Percentiles rank a stretch among this genome's conserved stretches.
Evolutionary conservation across 176 grass and related monocot species (phyloP).

Genomic region (barley (Hordeum vulgare)): MorexV3_pseudomolecules_assembly NC_058523.1:315176251-315176750

Average conservation of each 20-base stretch:
- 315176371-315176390: conserved; percentile 4
- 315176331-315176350: conserved; percentile 25
- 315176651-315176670: not conserved
- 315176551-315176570: not conserved
- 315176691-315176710: not conserved
- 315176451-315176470: conserved; percentile 74
- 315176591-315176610: not conserved
- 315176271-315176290: conserved; percentile 70
- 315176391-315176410: not conserved
- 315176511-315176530: conserved; percentile 83
- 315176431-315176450: conserved; percentile 91
- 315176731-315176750: not conserved
- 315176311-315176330: conserved; percentile 16
- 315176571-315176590: not conserved
- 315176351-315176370: conserved; percentile 26
- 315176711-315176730: not conserved
- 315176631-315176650: not conserved
- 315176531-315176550: conserved; percentile 64
- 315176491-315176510: conserved; percentile 75
- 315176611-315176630: not conserved
- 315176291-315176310: conserved; percentile 67
- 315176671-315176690: not conserved
- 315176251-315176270: conserved; percentile 80
- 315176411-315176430: conserved; percentile 60
- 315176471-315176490: conserved; percentile 77